These are phyloP conservation scores for Termitomyces sp. DNA, from an alignment of 768 basidiomycete species.

Conservation along the genomic window DNA sequence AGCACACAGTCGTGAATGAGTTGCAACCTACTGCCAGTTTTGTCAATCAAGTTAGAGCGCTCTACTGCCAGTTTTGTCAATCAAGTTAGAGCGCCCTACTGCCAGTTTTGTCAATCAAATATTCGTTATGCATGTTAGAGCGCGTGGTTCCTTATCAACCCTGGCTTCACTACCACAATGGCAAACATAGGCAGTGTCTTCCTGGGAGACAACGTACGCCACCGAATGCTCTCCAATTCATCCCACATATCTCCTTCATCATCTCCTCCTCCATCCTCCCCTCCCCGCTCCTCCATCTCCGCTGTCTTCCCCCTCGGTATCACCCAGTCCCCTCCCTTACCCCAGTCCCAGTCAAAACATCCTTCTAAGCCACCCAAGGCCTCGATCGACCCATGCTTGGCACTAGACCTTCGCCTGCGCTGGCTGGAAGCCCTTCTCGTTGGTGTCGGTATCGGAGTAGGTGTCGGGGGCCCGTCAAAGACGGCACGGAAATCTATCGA, in stretches of 20 bases:
- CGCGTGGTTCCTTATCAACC: too few species aligned
- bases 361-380: slow-evolving; percentile 16
- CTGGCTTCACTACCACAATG: neutral
- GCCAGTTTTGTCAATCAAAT: too few species aligned
- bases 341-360: neutral
- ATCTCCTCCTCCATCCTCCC: slow-evolving; percentile 21
- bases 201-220: slow-evolving; percentile 69
- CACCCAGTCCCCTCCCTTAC: slow-evolving; percentile 3
- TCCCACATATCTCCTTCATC: slow-evolving; percentile 29
- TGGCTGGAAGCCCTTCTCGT: slow-evolving; percentile 77
- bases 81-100: too few species aligned
- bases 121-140: too few species aligned
- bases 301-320: slow-evolving; percentile 22
- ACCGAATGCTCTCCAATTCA: slow-evolving; percentile 42
- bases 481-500: slow-evolving; percentile 29
- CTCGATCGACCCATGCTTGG: slow-evolving; percentile 55
- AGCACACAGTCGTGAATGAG: too few species aligned
- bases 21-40: too few species aligned
- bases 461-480: neutral
- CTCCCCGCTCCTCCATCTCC: slow-evolving; percentile 32
- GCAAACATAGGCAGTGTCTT: slow-evolving; percentile 71
- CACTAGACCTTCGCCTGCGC: slow-evolving; percentile 68
- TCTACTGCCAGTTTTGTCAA: too few species aligned
- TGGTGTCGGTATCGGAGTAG: slow-evolving; percentile 36
- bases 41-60: too few species aligned